A percentile compares a stretch with the other conserved stretches of the same genome.
phyloP scores from a whole-genome alignment of 371 early-diverging fungal genomes.

The Modicella reniformis region DNA sequence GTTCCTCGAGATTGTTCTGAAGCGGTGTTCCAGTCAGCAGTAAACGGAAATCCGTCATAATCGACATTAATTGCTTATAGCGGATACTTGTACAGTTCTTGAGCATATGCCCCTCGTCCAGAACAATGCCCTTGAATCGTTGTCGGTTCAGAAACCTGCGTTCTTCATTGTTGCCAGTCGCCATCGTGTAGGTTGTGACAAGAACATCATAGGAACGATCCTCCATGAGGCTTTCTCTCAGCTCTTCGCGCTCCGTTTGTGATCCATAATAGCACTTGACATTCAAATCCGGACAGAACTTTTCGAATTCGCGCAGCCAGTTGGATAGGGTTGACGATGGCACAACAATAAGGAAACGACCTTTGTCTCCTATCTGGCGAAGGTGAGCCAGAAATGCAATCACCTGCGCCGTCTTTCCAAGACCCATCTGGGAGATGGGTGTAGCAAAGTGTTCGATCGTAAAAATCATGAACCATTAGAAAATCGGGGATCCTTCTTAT shows the following conservation, averaged over 20 bases:
- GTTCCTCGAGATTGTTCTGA: conserved; percentile 89
- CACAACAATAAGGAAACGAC: conserved; percentile 87
- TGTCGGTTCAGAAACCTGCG: conserved; percentile 75
- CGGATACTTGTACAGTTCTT: conserved; percentile 84
- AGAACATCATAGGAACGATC: conserved; percentile 58
- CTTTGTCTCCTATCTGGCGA: conserved; percentile 63
- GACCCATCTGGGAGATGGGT: conserved; percentile 84
- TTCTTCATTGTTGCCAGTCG: conserved; percentile 77
- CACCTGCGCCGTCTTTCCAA: conserved; percentile 98
- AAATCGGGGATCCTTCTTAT: background rate
- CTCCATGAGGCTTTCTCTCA: conserved; percentile 59
- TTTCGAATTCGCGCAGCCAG: conserved; percentile 88
- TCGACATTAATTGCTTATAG: conserved; percentile 81
- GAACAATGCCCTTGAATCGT: conserved; percentile 71
- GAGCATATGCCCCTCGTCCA: conserved; percentile 97
- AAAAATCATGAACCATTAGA: background rate
- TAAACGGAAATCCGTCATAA: conserved; percentile 77
- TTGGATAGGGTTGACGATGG: conserved; percentile 91
- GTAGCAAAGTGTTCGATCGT: background rate
- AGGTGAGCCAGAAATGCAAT: conserved; percentile 85
- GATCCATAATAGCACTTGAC: conserved; percentile 80
- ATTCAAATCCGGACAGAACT: conserved; percentile 75
- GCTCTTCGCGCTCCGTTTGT: conserved; percentile 69
- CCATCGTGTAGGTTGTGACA: conserved; percentile 71
- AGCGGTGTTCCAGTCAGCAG: conserved; percentile 83